Conservation (phyloP, 306 rosid species). For the Quercus variabilis region DNA sequence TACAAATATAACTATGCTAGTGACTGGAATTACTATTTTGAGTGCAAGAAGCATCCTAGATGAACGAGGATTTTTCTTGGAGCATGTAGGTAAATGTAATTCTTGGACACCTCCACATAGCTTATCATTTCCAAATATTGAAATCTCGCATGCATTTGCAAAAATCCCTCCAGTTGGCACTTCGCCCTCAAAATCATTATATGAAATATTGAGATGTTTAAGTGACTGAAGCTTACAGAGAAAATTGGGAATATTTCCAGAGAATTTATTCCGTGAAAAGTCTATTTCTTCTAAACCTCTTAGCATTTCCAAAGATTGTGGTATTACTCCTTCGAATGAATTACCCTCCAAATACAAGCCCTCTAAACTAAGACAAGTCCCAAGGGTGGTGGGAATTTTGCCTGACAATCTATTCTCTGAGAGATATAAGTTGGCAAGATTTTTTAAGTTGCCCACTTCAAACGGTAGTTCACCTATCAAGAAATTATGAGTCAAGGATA, state of each 20-base stretch:
- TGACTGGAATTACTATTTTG: conserved; percentile 21
- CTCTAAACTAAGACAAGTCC: conserved; percentile 24
- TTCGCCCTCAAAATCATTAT: conserved; percentile 36
- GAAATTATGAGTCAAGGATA: conserved; percentile 24
- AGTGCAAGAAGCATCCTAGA: background rate
- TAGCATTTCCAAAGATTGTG: conserved; percentile 18
- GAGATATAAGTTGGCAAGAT: conserved; percentile 18
- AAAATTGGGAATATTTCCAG: conserved; percentile 31
- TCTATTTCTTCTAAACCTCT: conserved; percentile 34
- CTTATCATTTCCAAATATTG: conserved; percentile 20
- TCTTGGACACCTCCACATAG: conserved; percentile 36
- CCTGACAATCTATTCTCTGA: conserved; percentile 31
- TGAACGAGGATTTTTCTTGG: background rate
- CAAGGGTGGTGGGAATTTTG: conserved; percentile 33
- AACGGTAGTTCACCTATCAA: conserved; percentile 28
- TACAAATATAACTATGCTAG: conserved; percentile 3
- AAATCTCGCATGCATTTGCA: conserved; percentile 14
- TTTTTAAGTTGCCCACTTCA: conserved; percentile 28
- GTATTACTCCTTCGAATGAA: conserved; percentile 31
- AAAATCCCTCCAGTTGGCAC: conserved; percentile 32
- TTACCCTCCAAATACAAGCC: conserved; percentile 31
- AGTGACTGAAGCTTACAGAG: conserved; percentile 13
- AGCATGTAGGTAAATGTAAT: conserved; percentile 29
- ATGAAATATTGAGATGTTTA: conserved; percentile 25
- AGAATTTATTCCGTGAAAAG: conserved; percentile 31